These are phyloP conservation scores for Nepenthes alata DNA, from an alignment of 179 eudicot genomes.

Conservation along the genomic window DNA sequence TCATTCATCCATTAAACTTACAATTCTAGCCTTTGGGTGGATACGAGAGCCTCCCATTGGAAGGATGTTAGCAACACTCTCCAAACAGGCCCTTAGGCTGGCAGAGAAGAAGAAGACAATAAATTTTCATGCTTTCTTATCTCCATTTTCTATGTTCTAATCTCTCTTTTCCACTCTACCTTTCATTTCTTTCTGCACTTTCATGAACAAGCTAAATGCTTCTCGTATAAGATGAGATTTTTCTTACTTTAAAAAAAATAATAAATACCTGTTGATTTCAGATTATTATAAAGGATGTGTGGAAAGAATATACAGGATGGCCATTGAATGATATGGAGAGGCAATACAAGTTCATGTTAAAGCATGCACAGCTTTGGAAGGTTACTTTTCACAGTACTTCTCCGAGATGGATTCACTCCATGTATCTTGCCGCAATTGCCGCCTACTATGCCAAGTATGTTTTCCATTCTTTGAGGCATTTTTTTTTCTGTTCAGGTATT, in stretches of 20 bases:
- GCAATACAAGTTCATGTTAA: slow-evolving; percentile 95
- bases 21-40: too few species aligned
- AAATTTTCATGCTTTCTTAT: too few species aligned
- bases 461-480: not conserved
- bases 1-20: too few species aligned
- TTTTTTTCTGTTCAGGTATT: too few species aligned
- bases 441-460: slow-evolving; percentile 90
- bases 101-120: too few species aligned
- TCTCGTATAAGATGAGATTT: not conserved
- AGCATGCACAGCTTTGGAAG: slow-evolving; percentile 91
- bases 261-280: slow-evolving; percentile 12
- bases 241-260: not conserved
- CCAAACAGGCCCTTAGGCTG: too few species aligned
- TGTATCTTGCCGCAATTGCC: slow-evolving; percentile 81
- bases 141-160: too few species aligned
- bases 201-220: slow-evolving; percentile 1
- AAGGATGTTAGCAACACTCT: too few species aligned
- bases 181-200: too few species aligned
- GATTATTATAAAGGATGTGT: slow-evolving; percentile 91
- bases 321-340: slow-evolving; percentile 94
- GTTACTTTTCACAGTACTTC: slow-evolving; percentile 91
- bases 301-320: slow-evolving; percentile 98
- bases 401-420: slow-evolving; percentile 79
- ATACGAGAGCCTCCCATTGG: too few species aligned
- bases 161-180: too few species aligned